phyloP scores from a whole-genome alignment of 179 eudicot genomes.

The Patellifolia procumbens region DNA sequence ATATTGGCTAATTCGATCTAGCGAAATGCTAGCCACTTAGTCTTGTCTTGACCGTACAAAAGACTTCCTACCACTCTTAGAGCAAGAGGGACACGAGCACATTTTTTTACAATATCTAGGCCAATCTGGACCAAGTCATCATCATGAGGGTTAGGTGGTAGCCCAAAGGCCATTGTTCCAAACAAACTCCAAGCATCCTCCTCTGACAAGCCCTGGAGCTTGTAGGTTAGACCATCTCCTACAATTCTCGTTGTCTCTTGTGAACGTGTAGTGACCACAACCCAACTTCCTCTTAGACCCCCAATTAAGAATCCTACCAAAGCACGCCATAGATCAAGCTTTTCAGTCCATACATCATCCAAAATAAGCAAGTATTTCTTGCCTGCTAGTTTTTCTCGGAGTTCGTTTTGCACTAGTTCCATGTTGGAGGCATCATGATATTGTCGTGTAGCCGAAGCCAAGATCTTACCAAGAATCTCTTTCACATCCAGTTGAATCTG shows the following conservation, averaged over 20 bases:
- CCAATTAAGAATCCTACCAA: slow-evolving; percentile 8
- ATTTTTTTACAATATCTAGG: too few species aligned
- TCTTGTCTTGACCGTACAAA: not conserved
- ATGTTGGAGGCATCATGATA: not conserved
- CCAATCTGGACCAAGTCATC: slow-evolving; percentile 15
- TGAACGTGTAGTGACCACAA: too few species aligned
- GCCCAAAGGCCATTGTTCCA: slow-evolving; percentile 17
- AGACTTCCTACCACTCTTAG: slow-evolving; percentile 16
- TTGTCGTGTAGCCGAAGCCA: not conserved
- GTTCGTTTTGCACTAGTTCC: not conserved
- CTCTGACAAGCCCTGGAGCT: slow-evolving; percentile 17
- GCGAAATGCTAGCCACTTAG: slow-evolving; percentile 13
- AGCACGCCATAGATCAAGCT: slow-evolving; percentile 16
- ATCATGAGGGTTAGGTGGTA: not conserved
- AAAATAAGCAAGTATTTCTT: slow-evolving; percentile 31
- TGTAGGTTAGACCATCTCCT: too few species aligned
- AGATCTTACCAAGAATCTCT: not conserved
- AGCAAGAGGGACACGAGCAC: slow-evolving; percentile 33
- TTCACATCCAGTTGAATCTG: not conserved
- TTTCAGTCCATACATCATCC: slow-evolving; percentile 34
- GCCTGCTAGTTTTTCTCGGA: not conserved
- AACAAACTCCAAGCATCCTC: slow-evolving; percentile 29
- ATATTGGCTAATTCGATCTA: slow-evolving; percentile 2
- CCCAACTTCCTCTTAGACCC: slow-evolving; percentile 22
- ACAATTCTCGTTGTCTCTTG: too few species aligned